These are phyloP conservation scores for Aquanectria penicillioides DNA, from an alignment of 2,329 filamentous ascomycete genomes.

Conservation along the genomic window DNA sequence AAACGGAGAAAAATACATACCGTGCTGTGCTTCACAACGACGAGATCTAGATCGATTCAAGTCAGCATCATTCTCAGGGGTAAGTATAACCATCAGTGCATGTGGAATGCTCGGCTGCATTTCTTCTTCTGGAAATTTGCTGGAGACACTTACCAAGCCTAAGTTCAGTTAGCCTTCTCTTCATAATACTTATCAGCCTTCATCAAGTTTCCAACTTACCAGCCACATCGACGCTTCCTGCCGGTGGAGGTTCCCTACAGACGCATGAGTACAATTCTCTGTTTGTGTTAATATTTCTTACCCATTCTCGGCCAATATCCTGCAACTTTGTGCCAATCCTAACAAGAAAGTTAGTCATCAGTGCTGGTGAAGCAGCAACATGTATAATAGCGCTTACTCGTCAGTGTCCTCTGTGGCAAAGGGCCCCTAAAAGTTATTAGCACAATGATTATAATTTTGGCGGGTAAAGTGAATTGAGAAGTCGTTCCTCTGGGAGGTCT, in stretches of 20 bases:
- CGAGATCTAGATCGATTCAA: not conserved
- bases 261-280: not conserved
- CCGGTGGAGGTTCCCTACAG: not conserved
- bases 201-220: not conserved
- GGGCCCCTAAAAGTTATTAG: not conserved
- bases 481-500: too few relatives aligned
- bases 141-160: not conserved
- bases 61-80: not conserved
- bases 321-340: not conserved
- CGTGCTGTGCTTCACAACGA: not conserved
- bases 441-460: too few relatives aligned
- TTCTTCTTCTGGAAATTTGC: not conserved
- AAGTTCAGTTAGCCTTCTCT: not conserved
- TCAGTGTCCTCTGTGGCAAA: constrained; percentile 3
- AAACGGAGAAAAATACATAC: not conserved
- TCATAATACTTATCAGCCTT: not conserved
- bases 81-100: not conserved
- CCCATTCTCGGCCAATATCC: not conserved
- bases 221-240: constrained; percentile 4
- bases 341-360: not conserved
- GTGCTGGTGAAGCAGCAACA: not conserved
- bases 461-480: not conserved
- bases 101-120: too few relatives aligned
- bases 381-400: not conserved
- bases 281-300: not conserved